phyloP scores from a whole-genome alignment of 306 rosid genomes.

The Castanea crenata region DNA sequence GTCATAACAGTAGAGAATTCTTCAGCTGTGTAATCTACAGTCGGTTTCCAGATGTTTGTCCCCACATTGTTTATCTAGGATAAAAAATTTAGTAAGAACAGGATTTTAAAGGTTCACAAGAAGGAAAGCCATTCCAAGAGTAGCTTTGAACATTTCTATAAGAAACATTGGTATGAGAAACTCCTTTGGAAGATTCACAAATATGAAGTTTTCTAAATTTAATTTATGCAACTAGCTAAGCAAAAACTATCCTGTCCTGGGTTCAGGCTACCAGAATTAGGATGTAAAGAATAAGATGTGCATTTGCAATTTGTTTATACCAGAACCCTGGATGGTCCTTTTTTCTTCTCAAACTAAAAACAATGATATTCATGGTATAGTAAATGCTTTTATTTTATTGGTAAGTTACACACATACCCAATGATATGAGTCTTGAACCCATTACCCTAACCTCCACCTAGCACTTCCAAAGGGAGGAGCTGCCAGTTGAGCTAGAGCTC shows the following conservation, averaged over 20 bases:
- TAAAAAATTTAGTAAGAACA: not conserved
- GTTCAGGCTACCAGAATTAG: not conserved
- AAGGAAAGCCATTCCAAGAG: not conserved
- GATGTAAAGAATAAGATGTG: not conserved
- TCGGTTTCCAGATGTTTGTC: not conserved
- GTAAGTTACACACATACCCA: no score
- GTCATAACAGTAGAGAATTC: constrained; percentile 32
- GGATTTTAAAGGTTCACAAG: not conserved
- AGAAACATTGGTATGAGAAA: not conserved
- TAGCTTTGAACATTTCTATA: not conserved
- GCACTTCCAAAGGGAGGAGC: no score
- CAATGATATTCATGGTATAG: not conserved
- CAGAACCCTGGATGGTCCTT: not conserved
- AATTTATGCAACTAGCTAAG: not conserved
- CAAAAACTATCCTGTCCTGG: not conserved
- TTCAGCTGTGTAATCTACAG: constrained; percentile 26
- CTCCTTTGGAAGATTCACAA: not conserved
- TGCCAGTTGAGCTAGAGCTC: no score
- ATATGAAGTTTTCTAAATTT: not conserved
- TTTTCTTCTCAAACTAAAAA: not conserved
- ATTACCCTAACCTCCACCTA: no score
- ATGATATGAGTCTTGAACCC: no score
- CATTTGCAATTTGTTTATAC: not conserved
- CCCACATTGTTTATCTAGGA: constrained; percentile 45
- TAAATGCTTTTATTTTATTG: no score